A percentile compares a stretch with the other conserved stretches of the same genome.
These are phyloP conservation scores for Bremia lactucae DNA, from an alignment of 352 stramenopile genomes.

Conservation along the genomic window DNA sequence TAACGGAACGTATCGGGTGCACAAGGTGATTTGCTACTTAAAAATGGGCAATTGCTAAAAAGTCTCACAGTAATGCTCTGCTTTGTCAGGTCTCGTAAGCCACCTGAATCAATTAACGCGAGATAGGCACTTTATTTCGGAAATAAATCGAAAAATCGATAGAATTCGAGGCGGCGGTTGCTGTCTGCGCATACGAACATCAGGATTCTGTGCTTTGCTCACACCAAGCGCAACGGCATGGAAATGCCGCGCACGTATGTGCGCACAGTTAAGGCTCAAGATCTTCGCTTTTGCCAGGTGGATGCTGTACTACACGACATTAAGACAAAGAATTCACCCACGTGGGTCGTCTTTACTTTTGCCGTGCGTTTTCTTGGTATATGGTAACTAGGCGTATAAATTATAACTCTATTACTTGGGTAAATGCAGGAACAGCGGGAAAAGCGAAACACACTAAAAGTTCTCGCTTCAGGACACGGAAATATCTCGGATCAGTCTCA, in stretches of 20 bases:
- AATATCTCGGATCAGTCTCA: conserved; percentile 57
- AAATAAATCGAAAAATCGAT: conserved; percentile 1
- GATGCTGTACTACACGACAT: conserved; percentile 61
- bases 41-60: not conserved
- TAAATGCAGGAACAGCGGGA: conserved; percentile 53
- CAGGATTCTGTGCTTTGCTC: conserved; percentile 32
- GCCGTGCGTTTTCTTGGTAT: conserved; percentile 30
- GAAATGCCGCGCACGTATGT: conserved; percentile 74
- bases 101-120: not conserved
- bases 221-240: conserved; percentile 33
- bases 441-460: conserved; percentile 73
- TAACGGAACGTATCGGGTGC: conserved; percentile 4
- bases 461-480: conserved; percentile 51
- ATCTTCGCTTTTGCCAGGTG: conserved; percentile 68
- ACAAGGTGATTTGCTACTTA: conserved; percentile 8
- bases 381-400: not conserved
- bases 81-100: conserved; percentile 21
- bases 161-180: conserved; percentile 5
- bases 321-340: conserved; percentile 47
- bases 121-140: not conserved
- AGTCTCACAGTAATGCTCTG: conserved; percentile 10
- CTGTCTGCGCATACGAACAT: conserved; percentile 6
- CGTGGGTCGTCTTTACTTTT: conserved; percentile 69
- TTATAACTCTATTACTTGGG: not conserved
- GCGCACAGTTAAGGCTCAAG: conserved; percentile 70